phyloP scores from a whole-genome alignment of 108 stramenopile genomes.

The Pseudonitzschia pungens region DNA sequence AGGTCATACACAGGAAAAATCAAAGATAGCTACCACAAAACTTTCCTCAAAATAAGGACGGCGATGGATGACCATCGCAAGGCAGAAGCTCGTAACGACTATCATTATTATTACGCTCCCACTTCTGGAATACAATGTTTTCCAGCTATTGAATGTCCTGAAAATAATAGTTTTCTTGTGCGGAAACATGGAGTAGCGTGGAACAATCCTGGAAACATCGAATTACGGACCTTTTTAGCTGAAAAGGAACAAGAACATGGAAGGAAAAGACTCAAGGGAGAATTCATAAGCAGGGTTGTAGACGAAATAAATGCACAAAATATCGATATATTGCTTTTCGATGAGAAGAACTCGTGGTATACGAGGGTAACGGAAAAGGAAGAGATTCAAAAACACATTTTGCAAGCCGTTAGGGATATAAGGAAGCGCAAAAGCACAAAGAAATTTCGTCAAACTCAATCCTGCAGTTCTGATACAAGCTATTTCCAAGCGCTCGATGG shows the following conservation, averaged over 20 bases:
- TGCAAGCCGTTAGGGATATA: not conserved
- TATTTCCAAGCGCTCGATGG: not conserved
- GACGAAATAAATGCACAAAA: conserved; percentile 10
- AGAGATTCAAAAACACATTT: conserved; percentile 6
- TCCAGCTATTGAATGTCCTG: conserved; percentile 11
- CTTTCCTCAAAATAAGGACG: not conserved
- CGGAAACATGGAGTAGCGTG: conserved; percentile 8
- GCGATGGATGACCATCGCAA: conserved; percentile 7
- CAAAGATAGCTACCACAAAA: conserved; percentile 10
- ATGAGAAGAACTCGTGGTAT: not conserved
- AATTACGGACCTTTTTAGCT: not conserved
- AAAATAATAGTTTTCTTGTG: conserved; percentile 7
- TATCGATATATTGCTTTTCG: conserved; percentile 1
- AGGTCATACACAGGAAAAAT: conserved; percentile 10
- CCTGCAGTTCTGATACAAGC: not conserved
- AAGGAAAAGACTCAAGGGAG: not conserved
- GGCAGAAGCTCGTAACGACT: not conserved
- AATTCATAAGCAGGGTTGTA: not conserved
- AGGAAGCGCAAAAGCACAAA: conserved; percentile 1
- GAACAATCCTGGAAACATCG: conserved; percentile 4
- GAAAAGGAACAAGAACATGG: not conserved
- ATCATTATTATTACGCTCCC: conserved; percentile 4
- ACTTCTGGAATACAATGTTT: not conserved
- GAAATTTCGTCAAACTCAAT: not conserved
- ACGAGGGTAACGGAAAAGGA: not conserved